These are phyloP conservation scores for Mortierella hygrophila DNA, from an alignment of 192 early-diverging fungal species.

Conservation along the genomic window DNA sequence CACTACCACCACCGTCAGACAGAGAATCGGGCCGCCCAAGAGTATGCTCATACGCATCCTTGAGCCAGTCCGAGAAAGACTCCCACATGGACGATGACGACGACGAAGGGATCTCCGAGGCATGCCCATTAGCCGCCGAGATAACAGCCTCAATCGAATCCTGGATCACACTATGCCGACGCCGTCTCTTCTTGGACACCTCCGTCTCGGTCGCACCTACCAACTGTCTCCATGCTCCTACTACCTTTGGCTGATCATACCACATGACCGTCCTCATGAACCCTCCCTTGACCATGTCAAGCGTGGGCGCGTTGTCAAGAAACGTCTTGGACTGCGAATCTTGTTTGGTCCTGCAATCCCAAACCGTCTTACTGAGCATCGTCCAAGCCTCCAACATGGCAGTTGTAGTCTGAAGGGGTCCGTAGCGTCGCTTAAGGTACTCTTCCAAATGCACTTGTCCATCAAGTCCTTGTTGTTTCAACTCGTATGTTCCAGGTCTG, in stretches of 20 bases:
- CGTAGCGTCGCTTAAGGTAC: slow-evolving; percentile 35
- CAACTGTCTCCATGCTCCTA: slow-evolving; percentile 25
- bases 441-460: slow-evolving; percentile 24
- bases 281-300: slow-evolving; percentile 30
- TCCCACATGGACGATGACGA: not conserved
- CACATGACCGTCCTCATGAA: slow-evolving; percentile 34
- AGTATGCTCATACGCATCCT: not conserved
- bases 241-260: slow-evolving; percentile 35
- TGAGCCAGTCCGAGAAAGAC: slow-evolving; percentile 1
- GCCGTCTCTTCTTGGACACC: slow-evolving; percentile 9
- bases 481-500: not conserved
- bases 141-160: slow-evolving; percentile 14
- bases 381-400: slow-evolving; percentile 33
- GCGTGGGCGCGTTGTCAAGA: slow-evolving; percentile 19
- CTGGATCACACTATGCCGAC: slow-evolving; percentile 11
- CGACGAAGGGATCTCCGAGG: no score
- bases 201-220: slow-evolving; percentile 26
- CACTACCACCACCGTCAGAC: no score
- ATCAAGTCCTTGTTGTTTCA: slow-evolving; percentile 12
- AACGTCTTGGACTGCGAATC: slow-evolving; percentile 41
- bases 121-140: not conserved
- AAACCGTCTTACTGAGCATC: slow-evolving; percentile 38
- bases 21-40: not conserved
- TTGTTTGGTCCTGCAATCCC: slow-evolving; percentile 29
- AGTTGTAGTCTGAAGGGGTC: slow-evolving; percentile 14